These are phyloP conservation scores for Xylaria polymorpha DNA, from an alignment of 2,329 filamentous ascomycete species.

Conservation along the genomic window DNA sequence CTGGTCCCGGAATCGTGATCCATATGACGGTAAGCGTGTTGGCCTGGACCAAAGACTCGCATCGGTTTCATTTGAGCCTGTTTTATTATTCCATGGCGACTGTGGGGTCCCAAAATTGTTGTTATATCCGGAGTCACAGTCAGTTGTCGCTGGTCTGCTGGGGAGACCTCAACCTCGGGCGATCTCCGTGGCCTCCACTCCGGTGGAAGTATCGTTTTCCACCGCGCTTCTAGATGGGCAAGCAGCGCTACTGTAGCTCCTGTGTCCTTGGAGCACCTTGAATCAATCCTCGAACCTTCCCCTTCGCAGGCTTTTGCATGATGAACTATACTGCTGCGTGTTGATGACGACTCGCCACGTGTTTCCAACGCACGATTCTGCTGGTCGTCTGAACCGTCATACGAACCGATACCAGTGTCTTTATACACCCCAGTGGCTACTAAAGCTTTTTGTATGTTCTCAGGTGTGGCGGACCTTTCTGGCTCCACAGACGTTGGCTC, in stretches of 20 bases:
- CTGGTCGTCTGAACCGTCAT: slow-evolving; percentile 29
- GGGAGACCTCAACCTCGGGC: not conserved
- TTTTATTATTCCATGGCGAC: slow-evolving; percentile 18
- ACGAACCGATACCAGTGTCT: slow-evolving; percentile 40
- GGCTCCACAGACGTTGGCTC: slow-evolving; percentile 23
- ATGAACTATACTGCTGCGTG: not conserved
- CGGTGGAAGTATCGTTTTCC: slow-evolving; percentile 39
- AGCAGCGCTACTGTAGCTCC: not conserved
- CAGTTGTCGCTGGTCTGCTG: not conserved
- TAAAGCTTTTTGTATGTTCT: slow-evolving; percentile 38
- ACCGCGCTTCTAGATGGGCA: slow-evolving; percentile 30
- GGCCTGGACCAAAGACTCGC: not conserved
- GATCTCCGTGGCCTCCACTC: slow-evolving; percentile 31
- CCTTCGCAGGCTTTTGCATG: not conserved
- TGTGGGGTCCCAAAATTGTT: not conserved
- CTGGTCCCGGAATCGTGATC: not conserved
- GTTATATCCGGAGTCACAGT: not conserved
- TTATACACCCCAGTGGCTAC: slow-evolving; percentile 45
- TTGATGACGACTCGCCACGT: slow-evolving; percentile 9
- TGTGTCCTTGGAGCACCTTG: slow-evolving; percentile 4
- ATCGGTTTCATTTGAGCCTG: slow-evolving; percentile 2
- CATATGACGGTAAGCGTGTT: not conserved
- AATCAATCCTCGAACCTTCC: not conserved
- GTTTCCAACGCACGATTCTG: slow-evolving; percentile 2
- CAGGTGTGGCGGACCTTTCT: slow-evolving; percentile 40